These are phyloP conservation scores for Podospora pseudopauciseta DNA, from an alignment of 495 filamentous ascomycete genomes.

Conservation along the genomic window DNA sequence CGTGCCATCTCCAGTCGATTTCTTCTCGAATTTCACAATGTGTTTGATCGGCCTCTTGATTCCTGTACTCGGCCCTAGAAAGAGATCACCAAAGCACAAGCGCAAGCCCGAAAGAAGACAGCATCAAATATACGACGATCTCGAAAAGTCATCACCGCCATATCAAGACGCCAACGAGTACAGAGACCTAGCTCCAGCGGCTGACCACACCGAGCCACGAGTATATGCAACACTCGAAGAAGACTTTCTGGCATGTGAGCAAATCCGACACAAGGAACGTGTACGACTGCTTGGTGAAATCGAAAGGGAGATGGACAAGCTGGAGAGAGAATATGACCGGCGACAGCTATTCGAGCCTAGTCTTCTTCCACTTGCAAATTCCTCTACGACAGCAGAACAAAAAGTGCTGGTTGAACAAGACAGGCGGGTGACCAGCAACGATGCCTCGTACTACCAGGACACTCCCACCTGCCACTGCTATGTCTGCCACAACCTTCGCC, in stretches of 20 bases:
- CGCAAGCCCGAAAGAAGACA: background rate
- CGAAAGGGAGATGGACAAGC: slow-evolving; percentile 1
- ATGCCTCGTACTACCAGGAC: background rate
- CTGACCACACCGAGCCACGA: slow-evolving; percentile 12
- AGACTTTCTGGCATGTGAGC: slow-evolving; percentile 9
- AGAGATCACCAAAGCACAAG: slow-evolving; percentile 7
- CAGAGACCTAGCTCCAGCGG: background rate
- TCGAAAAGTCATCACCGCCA: background rate
- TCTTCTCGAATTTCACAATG: slow-evolving; percentile 8
- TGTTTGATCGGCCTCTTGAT: slow-evolving; percentile 18
- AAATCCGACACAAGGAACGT: slow-evolving; percentile 3
- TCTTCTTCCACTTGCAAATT: background rate
- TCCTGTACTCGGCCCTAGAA: background rate
- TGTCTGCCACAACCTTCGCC: background rate
- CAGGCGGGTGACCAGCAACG: background rate
- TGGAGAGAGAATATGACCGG: slow-evolving; percentile 1
- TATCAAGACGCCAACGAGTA: slow-evolving; percentile 1
- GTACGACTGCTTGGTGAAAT: background rate
- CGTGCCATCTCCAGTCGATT: background rate
- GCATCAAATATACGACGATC: background rate
- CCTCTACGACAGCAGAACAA: background rate
- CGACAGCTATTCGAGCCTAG: background rate
- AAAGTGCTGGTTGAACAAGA: background rate
- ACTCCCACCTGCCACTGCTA: background rate
- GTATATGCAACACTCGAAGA: slow-evolving; percentile 14